These are phyloP conservation scores for Croton setiger DNA, from an alignment of 441 rosid species.

Conservation along the genomic window DNA sequence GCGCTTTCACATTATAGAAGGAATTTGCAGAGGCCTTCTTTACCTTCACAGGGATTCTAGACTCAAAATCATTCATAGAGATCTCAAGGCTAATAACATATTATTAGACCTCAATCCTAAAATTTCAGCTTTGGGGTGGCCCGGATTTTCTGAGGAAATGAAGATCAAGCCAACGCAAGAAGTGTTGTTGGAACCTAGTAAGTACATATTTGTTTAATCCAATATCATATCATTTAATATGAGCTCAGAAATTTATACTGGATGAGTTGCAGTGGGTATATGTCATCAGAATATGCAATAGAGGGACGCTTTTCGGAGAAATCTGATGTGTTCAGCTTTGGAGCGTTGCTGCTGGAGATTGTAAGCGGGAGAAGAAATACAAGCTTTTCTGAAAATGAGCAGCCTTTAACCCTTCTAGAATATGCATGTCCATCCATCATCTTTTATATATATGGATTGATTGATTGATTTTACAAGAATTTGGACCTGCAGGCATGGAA, in stretches of 20 bases:
- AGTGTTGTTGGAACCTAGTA: conserved; percentile 64
- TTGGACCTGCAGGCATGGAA: conserved; percentile 64
- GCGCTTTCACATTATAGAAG: conserved; percentile 44
- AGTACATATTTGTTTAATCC: conserved; percentile 6
- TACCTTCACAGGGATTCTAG: conserved; percentile 79
- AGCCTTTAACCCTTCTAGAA: conserved; percentile 37
- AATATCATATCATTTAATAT: background rate
- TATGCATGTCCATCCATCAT: conserved; percentile 14
- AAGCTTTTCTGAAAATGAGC: conserved; percentile 33
- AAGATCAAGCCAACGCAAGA: conserved; percentile 46
- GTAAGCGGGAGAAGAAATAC: conserved; percentile 55
- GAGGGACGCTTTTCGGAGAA: conserved; percentile 53
- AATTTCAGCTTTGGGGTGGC: conserved; percentile 76
- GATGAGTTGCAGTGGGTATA: conserved; percentile 18
- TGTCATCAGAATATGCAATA: conserved; percentile 48
- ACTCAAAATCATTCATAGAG: conserved; percentile 65
- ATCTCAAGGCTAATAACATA: conserved; percentile 63
- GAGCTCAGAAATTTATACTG: background rate
- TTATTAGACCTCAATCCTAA: conserved; percentile 57
- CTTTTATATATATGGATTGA: no score
- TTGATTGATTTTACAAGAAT: background rate
- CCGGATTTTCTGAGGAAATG: conserved; percentile 41
- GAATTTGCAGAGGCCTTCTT: conserved; percentile 62
- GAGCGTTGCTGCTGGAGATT: conserved; percentile 55
- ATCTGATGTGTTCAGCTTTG: conserved; percentile 65